Percentiles rank a stretch among this genome's conserved stretches.
These are phyloP conservation scores for Rhododendron griersonianum DNA, from an alignment of 148 eudicot species.

Conservation along the genomic window DNA sequence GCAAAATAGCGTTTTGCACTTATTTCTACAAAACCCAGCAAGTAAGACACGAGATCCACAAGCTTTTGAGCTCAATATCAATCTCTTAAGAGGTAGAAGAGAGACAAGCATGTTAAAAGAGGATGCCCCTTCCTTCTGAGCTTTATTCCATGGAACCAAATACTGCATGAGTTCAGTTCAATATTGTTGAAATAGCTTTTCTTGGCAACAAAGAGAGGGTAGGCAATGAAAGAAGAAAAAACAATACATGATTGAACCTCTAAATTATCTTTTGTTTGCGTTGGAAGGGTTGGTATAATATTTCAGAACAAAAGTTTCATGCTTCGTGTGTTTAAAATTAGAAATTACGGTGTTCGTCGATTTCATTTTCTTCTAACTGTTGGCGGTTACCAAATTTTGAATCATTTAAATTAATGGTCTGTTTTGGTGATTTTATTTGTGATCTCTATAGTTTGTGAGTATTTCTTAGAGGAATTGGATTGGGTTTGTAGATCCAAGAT, in stretches of 20 bases:
- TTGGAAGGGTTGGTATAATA: too few species aligned
- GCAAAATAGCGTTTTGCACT: too few species aligned
- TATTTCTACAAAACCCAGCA: too few species aligned
- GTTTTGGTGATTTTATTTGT: conserved; percentile 13
- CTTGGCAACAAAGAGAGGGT: background rate
- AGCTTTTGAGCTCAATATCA: too few species aligned
- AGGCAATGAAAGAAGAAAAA: conserved; percentile 3
- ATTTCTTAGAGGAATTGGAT: conserved; percentile 42
- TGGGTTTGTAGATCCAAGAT: conserved; percentile 85
- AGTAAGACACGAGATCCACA: too few species aligned
- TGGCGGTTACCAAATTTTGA: background rate
- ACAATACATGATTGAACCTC: background rate
- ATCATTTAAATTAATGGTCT: conserved; percentile 2
- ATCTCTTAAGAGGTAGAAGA: too few species aligned
- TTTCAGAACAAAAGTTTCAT: background rate
- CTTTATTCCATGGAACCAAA: too few species aligned
- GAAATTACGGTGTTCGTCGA: background rate
- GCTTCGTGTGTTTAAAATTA: background rate
- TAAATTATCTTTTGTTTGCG: background rate
- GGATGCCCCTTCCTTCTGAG: too few species aligned
- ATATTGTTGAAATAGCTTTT: too few species aligned
- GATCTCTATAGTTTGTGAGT: too few species aligned
- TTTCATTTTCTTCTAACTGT: background rate
- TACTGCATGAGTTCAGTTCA: too few species aligned
- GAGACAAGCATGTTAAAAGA: too few species aligned